Evolutionary conservation across 495 filamentous ascomycete genomes (phyloP).

Genomic region (Penicillium bovifimosum): DNA sequence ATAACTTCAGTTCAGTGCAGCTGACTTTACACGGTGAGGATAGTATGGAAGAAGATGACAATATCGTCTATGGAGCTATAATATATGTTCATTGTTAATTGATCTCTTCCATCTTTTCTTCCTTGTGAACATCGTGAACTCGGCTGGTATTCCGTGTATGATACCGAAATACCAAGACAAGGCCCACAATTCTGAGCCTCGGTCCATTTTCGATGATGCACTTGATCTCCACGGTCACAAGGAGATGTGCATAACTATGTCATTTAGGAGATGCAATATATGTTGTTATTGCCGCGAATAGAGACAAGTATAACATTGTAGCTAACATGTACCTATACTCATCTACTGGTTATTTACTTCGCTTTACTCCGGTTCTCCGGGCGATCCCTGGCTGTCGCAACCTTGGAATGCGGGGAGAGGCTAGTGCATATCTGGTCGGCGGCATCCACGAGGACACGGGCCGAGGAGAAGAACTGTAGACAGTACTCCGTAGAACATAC

Average conservation of each 20-base stretch:
- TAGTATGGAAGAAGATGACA: too few species aligned
- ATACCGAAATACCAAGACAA: conserved; percentile 12
- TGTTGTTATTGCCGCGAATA: neutral
- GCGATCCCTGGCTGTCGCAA: neutral
- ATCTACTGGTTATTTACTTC: too few species aligned
- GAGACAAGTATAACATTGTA: too few species aligned
- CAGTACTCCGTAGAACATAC: neutral
- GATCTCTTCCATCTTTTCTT: neutral
- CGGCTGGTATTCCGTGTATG: neutral
- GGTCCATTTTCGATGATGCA: conserved; percentile 11
- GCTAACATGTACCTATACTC: too few species aligned
- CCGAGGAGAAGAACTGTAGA: neutral
- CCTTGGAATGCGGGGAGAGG: conserved; percentile 27
- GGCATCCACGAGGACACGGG: too few species aligned
- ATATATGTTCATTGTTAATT: too few species aligned
- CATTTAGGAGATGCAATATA: neutral
- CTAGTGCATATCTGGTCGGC: neutral
- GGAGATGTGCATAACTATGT: neutral
- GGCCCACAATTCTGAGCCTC: conserved; percentile 12
- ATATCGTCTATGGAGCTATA: too few species aligned
- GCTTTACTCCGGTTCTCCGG: conserved; percentile 1
- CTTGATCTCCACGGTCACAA: neutral
- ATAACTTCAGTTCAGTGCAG: too few species aligned
- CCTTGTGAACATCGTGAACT: neutral
- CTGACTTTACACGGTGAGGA: too few species aligned